Evolutionary conservation across 306 rosid species (phyloP).

Genomic region (Crataegus laevigata): DNA sequence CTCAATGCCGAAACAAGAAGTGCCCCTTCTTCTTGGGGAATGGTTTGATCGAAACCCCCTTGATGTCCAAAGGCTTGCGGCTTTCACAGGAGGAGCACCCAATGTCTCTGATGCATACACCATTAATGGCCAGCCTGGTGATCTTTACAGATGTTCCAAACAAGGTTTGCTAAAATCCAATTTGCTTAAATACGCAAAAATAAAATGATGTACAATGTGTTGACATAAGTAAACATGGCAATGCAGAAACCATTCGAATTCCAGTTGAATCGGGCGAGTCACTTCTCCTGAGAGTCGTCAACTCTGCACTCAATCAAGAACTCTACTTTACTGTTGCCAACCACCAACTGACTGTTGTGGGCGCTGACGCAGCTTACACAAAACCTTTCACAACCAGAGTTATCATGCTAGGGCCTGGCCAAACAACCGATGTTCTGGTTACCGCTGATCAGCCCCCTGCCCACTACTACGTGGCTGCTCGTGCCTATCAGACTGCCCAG

Average conservation of each 20-base stretch:
- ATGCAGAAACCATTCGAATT: slow-evolving; percentile 63
- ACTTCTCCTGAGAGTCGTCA: slow-evolving; percentile 62
- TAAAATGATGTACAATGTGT: background rate
- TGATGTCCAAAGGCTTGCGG: slow-evolving; percentile 48
- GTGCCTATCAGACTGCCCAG: slow-evolving; percentile 61
- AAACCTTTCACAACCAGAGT: slow-evolving; percentile 60
- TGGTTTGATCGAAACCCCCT: slow-evolving; percentile 81
- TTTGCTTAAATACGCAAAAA: background rate
- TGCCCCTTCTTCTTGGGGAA: slow-evolving; percentile 65
- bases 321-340: slow-evolving; percentile 73
- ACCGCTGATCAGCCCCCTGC: slow-evolving; percentile 72
- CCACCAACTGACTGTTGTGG: slow-evolving; percentile 72
- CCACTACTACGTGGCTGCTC: slow-evolving; percentile 69
- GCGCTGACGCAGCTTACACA: slow-evolving; percentile 65
- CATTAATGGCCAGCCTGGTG: slow-evolving; percentile 89
- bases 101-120: slow-evolving; percentile 73
- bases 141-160: slow-evolving; percentile 65
- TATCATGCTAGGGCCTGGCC: slow-evolving; percentile 81
- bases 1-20: slow-evolving; percentile 59
- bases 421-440: slow-evolving; percentile 70
- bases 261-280: slow-evolving; percentile 53
- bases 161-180: slow-evolving; percentile 37
- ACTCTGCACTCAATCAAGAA: slow-evolving; percentile 81
- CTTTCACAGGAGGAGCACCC: slow-evolving; percentile 78
- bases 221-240: background rate